Conservation (phyloP, 345 rosid species). For the Eucalyptus sideroxylon region DNA sequence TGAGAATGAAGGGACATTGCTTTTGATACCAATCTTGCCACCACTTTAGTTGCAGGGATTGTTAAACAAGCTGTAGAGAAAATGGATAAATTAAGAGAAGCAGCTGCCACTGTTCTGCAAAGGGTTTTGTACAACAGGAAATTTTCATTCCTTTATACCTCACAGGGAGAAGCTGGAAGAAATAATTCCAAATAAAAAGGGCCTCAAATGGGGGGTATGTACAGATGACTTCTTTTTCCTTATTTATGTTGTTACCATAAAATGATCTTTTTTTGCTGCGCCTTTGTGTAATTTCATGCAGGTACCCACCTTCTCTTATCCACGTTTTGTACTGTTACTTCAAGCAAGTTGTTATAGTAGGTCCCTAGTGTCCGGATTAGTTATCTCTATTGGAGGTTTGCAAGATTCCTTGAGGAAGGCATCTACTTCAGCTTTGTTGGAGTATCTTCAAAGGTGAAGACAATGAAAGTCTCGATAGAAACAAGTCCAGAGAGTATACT, state of each 20-base stretch:
- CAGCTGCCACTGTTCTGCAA: conserved; percentile 67
- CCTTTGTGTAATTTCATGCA: conserved; percentile 22
- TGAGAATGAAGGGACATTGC: conserved; percentile 8
- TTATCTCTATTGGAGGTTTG: conserved; percentile 81
- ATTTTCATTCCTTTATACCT: conserved; percentile 48
- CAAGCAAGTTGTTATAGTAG: conserved; percentile 56
- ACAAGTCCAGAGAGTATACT: conserved; percentile 29
- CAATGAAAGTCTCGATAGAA: conserved; percentile 18
- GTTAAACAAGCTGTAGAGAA: conserved; percentile 91
- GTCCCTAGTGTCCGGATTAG: conserved; percentile 67
- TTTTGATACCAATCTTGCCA: conserved; percentile 56
- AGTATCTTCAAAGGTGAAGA: conserved; percentile 48
- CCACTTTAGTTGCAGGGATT: conserved; percentile 43
- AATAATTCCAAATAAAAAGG: conserved; percentile 37
- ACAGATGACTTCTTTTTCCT: background rate
- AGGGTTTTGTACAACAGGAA: conserved; percentile 52
- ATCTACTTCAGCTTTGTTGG: conserved; percentile 55
- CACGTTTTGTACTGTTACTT: conserved; percentile 67
- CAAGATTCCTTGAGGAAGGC: conserved; percentile 77
- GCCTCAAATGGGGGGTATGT: conserved; percentile 74
- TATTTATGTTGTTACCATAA: background rate
- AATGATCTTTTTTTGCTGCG: background rate
- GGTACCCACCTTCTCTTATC: conserved; percentile 80
- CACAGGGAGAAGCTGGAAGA: conserved; percentile 62
- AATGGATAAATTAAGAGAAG: conserved; percentile 92